A percentile compares a stretch with the other conserved stretches of the same genome.
Evolutionary conservation across 2,329 filamentous ascomycete species (phyloP).

Genomic region (Stachybotrys echinatus): DNA sequence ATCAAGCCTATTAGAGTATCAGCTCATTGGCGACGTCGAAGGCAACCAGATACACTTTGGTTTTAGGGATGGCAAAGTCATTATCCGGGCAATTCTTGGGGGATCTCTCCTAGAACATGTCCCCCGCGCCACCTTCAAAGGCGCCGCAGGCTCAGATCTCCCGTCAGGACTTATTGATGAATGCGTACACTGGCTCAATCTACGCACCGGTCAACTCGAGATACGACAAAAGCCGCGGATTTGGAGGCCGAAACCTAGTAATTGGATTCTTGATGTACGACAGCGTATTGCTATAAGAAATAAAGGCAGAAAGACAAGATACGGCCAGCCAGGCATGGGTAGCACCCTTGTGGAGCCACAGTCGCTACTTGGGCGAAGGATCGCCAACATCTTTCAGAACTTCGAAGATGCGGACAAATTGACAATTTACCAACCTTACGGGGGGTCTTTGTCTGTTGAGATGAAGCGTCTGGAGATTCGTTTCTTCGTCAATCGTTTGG

Average conservation of each 20-base stretch:
- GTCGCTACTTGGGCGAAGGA: slow-evolving; percentile 28
- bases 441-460: slow-evolving; percentile 35
- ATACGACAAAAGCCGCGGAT: slow-evolving; percentile 37
- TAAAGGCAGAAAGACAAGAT: slow-evolving; percentile 4
- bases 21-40: slow-evolving; percentile 13
- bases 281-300: slow-evolving; percentile 10
- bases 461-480: slow-evolving; percentile 46
- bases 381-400: slow-evolving; percentile 38
- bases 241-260: slow-evolving; percentile 16
- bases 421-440: slow-evolving; percentile 30
- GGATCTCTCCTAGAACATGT: slow-evolving; percentile 24
- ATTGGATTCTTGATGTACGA: slow-evolving; percentile 29
- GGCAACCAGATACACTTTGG: slow-evolving; percentile 47
- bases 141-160: slow-evolving; percentile 34
- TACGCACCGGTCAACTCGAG: slow-evolving; percentile 36
- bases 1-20: slow-evolving; percentile 50
- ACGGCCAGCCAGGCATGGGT: background rate
- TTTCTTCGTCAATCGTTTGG: slow-evolving; percentile 42
- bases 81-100: slow-evolving; percentile 35
- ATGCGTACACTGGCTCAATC: slow-evolving; percentile 57
- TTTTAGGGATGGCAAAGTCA: slow-evolving; percentile 26
- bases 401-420: slow-evolving; percentile 23
- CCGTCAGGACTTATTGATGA: slow-evolving; percentile 42
- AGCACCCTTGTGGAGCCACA: slow-evolving; percentile 42
- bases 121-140: slow-evolving; percentile 22